Evolutionary conservation across 2,329 filamentous ascomycete species (phyloP), one percentile per base, ranked within the genome.

Genomic region (Bipolaris cookei): DNA sequence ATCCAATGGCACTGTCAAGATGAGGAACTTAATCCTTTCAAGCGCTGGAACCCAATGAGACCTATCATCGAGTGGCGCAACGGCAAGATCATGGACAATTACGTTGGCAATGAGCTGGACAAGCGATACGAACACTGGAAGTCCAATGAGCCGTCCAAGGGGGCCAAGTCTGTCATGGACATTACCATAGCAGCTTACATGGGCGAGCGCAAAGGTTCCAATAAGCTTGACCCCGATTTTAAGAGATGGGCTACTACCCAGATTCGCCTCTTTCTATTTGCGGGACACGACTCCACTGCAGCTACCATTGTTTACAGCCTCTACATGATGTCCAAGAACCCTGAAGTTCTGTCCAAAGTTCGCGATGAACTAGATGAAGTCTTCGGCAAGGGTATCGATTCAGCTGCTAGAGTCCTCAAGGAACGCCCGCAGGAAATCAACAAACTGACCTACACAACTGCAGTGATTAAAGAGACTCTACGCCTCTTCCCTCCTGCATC

Each of bases 391-490:
- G 62, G 66, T 23, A 35, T 62, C 37, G 41, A 51, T 20, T 35
- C 56, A 2, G 56, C 56, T 1, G 51, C 50, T 8, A 48, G 62
- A 2, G 44, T 59, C 2, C 61, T 76, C 1, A 57, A 54, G 11
- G n/a, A 54, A 8, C 57, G 65, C 35, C 71, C 72, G 1, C 56
- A 64, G 13, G 44, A 73, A 4, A 46, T 77, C 46, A 76, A 74
- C 51, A 58, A 68, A 13, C 60, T 74, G 3, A 54, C 63, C 2
- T 75, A 73, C 45, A 71, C 65, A 0, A 61, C 64, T 18, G 76
- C 74, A 11, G 67, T 76, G 5, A 71, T 77, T 59, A 76, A 76
- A 59, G 74, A 77, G 42, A 66, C 70, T 1, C 53, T 77, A 0
- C 65, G 75, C 1, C 46, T 78, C 1, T 77, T 65, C 49, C 64